These are phyloP conservation scores for Nothophaeocryptopus gaeumannii DNA, from an alignment of 2,329 filamentous ascomycete species.

Conservation along the genomic window DNA sequence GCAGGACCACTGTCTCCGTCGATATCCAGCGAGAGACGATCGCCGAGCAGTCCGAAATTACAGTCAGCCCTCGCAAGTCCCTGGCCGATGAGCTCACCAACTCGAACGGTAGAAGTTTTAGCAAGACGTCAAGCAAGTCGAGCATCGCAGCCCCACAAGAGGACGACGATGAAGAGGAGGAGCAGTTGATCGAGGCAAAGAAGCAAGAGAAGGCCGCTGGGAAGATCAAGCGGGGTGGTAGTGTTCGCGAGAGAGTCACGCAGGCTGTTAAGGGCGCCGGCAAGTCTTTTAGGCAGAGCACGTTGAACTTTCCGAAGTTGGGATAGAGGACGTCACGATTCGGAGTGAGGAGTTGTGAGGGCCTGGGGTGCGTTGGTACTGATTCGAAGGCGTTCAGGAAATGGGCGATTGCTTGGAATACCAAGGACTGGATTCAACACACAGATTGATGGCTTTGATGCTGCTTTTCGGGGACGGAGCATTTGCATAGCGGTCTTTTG, in stretches of 20 bases:
- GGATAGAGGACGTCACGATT: neutral
- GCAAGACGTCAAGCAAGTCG: constrained; percentile 7
- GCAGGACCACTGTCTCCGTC: constrained; percentile 18
- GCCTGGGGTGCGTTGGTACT: neutral
- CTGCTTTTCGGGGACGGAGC: too few relatives aligned
- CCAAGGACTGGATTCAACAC: too few relatives aligned
- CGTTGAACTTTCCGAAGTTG: constrained; percentile 15
- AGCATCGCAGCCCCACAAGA: neutral
- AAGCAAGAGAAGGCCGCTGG: constrained; percentile 3
- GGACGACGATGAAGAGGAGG: neutral
- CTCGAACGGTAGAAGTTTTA: constrained; percentile 8
- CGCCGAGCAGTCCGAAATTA: constrained; percentile 9
- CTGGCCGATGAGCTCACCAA: constrained; percentile 6
- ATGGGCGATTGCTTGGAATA: too few relatives aligned
- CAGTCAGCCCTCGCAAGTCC: neutral
- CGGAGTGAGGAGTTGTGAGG: neutral
- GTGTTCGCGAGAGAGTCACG: constrained; percentile 15
- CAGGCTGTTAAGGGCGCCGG: constrained; percentile 11
- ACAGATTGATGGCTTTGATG: too few relatives aligned
- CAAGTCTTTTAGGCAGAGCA: constrained; percentile 16
- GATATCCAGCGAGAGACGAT: constrained; percentile 14
- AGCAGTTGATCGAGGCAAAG: neutral
- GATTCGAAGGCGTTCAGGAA: too few relatives aligned
- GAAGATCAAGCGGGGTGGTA: constrained; percentile 6
- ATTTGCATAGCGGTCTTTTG: too few relatives aligned